Percentiles rank a stretch among this genome's conserved stretches.
These are phyloP conservation scores for Heritiera littoralis DNA, from an alignment of 345 rosid genomes.

Conservation along the genomic window DNA sequence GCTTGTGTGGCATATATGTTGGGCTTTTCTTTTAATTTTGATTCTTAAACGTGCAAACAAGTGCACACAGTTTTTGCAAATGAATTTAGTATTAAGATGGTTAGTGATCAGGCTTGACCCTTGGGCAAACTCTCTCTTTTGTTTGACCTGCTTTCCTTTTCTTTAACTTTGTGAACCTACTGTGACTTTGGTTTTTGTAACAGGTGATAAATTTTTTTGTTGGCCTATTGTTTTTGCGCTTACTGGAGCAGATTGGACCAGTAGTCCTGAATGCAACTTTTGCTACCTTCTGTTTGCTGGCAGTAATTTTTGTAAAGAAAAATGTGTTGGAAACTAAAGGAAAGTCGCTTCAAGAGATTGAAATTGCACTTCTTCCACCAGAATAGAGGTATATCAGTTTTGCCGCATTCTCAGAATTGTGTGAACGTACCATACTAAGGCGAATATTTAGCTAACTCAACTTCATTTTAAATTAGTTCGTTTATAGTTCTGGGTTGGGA, in stretches of 20 bases:
- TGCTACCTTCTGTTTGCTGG: slow-evolving; percentile 68
- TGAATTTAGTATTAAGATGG: neutral
- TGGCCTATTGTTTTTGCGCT: slow-evolving; percentile 75
- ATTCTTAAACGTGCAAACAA: neutral
- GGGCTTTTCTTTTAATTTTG: neutral
- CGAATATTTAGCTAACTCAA: neutral
- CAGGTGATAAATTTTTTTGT: slow-evolving; percentile 92
- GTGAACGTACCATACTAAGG: neutral
- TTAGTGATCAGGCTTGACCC: neutral
- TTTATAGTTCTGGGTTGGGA: neutral
- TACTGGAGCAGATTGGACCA: slow-evolving; percentile 83
- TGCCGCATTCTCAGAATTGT: neutral
- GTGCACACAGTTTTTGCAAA: neutral
- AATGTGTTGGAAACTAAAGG: slow-evolving; percentile 88
- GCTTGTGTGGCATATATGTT: neutral
- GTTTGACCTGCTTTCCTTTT: slow-evolving; percentile 2
- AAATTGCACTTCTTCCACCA: slow-evolving; percentile 65
- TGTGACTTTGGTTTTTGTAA: slow-evolving; percentile 17
- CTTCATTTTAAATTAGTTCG: slow-evolving; percentile 12
- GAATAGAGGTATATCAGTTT: slow-evolving; percentile 35
- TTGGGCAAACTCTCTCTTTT: slow-evolving; percentile 2
- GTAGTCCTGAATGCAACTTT: slow-evolving; percentile 62
- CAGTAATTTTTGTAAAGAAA: slow-evolving; percentile 68
- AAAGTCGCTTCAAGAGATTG: slow-evolving; percentile 91
- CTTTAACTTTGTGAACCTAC: neutral